Evolutionary conservation across 1,139 yeast genomes (phyloP), one percentile per base, ranked within the genome.

Genomic region (Wickerhamiella infanticola): DNA sequence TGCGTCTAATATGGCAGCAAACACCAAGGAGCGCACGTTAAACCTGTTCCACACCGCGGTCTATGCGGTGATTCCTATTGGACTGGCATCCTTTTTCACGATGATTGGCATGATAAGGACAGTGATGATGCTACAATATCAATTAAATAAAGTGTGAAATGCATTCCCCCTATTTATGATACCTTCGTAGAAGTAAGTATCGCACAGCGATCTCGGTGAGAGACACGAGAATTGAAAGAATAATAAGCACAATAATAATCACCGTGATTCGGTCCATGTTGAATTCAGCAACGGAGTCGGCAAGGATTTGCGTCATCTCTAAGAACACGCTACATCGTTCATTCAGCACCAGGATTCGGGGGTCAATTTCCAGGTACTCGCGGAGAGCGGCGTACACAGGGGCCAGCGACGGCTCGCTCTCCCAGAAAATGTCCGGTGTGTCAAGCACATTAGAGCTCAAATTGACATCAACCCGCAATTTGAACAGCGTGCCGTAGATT

Each of bases 371-470:
- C 50, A 90, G 68, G 58, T 90, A 90, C 54, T 90, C 97, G 48
- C 96, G 66, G 48, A 88, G 81, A 0, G 96, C 97, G 37, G 74
- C 72, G 62, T 90, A 90, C 43, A 90, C 67, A 2, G 97, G 97
- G 60, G 88, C 94, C 52, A 90, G 71, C 36, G 95, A 88, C 3
- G 98, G 98, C 63, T 90, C 98, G 51, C 81, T 76, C 26, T 90
- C 83, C 98, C 98, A 90, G 62, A 90, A 90, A 58, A 85, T 86
- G 49, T 84, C 95, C 0, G 98, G 98, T 0, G 95, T 86, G 58
- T 90, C 98, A 47, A 90, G 69, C 25, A 90, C 88, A 50, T 86
- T 84, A 11, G 95, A 83, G 5, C 93, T 81, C 47, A 90, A 67
- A 59, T 90, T 90, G 3, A 90, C 97, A 63, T 90, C 98, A 6